These are phyloP conservation scores for Pelargonium nanum DNA, from an alignment of 345 rosid species.

Conservation along the genomic window DNA sequence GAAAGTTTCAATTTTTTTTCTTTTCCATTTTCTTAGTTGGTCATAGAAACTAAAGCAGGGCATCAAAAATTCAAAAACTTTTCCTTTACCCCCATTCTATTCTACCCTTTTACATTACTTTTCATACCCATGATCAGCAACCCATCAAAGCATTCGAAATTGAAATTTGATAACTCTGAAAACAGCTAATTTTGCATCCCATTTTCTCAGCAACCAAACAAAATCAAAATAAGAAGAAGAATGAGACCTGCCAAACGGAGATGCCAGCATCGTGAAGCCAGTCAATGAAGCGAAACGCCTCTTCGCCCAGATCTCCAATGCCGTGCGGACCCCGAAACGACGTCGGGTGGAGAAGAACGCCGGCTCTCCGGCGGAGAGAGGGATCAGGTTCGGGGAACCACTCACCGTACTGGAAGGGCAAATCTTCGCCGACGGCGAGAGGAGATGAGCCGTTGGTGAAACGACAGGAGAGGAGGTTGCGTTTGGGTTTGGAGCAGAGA, in stretches of 20 bases:
- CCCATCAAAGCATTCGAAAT: too few relatives aligned
- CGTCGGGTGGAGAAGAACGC: slow-evolving; percentile 88
- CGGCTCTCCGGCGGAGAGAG: slow-evolving; percentile 47
- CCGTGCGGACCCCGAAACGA: slow-evolving; percentile 73
- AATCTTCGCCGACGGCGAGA: slow-evolving; percentile 46
- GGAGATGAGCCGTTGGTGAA: slow-evolving; percentile 5
- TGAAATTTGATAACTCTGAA: too few relatives aligned
- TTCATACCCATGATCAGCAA: too few relatives aligned
- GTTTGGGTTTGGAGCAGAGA: background rate
- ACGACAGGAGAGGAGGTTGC: background rate
- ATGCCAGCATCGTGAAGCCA: slow-evolving; percentile 83
- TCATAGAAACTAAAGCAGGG: too few relatives aligned
- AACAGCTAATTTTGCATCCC: too few relatives aligned
- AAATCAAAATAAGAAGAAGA: background rate
- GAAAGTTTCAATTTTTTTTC: too few relatives aligned
- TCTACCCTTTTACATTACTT: too few relatives aligned
- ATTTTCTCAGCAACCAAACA: too few relatives aligned
- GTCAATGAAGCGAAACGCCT: slow-evolving; percentile 67
- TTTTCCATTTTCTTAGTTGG: too few relatives aligned
- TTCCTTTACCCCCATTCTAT: too few relatives aligned
- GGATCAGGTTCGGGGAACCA: slow-evolving; percentile 46
- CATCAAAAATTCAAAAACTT: too few relatives aligned
- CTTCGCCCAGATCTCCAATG: slow-evolving; percentile 78
- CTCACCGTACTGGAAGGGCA: slow-evolving; percentile 48
- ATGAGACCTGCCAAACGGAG: slow-evolving; percentile 80